These are phyloP conservation scores for Tetradesmus lagerheimii DNA, from an alignment of 139 green algal species.

Conservation along the genomic window DNA sequence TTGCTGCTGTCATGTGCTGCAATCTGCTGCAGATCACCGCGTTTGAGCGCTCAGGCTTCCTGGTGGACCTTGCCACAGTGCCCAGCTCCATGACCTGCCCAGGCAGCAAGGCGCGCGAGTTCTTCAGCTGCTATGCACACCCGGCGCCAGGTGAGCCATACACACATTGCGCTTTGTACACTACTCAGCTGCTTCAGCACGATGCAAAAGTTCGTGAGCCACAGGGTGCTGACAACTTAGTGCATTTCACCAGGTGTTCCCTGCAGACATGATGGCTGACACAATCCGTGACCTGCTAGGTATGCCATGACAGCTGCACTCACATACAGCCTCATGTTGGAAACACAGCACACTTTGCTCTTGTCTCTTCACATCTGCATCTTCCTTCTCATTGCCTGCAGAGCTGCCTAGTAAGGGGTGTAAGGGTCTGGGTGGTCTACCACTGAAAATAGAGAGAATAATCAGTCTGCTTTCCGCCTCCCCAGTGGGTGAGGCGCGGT, in stretches of 20 bases:
- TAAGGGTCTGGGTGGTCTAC: no score
- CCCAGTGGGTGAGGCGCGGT: no score
- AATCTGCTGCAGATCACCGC: conserved; percentile 18
- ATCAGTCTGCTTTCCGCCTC: no score
- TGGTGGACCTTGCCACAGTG: conserved; percentile 1
- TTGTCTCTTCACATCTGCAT: no score
- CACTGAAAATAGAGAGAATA: no score
- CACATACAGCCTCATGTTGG: no score
- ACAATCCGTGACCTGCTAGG: no score
- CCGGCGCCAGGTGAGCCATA: conserved; percentile 22
- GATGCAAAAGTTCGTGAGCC: no score
- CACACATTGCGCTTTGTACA: not conserved
- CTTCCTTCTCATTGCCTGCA: conserved; percentile 7
- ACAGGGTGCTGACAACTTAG: no score
- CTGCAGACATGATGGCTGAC: not conserved
- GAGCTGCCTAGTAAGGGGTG: no score
- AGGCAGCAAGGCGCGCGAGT: conserved; percentile 3
- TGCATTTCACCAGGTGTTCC: no score
- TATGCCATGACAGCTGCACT: no score
- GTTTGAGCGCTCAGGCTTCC: conserved; percentile 20
- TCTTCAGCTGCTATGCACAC: conserved; percentile 39
- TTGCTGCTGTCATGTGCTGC: not conserved
- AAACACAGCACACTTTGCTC: not conserved
- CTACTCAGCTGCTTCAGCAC: not conserved
- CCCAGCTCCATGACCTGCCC: conserved; percentile 32